These are phyloP conservation scores for Karstenula rhodostoma DNA, from an alignment of 2,329 filamentous ascomycete species.

Conservation along the genomic window DNA sequence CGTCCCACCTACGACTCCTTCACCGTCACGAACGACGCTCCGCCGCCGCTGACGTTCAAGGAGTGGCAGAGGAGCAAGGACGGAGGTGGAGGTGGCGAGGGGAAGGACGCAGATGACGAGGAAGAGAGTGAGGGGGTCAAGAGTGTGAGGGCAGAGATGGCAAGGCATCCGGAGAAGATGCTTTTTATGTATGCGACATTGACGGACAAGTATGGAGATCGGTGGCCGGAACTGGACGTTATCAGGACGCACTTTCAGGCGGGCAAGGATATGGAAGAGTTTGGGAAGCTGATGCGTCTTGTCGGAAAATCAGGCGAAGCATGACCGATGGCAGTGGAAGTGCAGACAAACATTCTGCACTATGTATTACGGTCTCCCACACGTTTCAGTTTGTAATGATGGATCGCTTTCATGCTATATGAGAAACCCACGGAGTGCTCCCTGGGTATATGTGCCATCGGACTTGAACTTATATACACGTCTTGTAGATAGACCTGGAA, in stretches of 20 bases:
- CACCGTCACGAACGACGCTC: background rate
- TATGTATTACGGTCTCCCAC: too few relatives aligned
- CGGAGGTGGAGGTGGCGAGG: background rate
- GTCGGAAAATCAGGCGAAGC: background rate
- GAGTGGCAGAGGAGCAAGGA: background rate
- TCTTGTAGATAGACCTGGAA: background rate
- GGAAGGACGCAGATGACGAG: background rate
- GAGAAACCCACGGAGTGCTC: background rate
- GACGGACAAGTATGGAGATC: background rate
- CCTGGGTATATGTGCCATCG: slow-evolving; percentile 4
- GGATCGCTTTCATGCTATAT: slow-evolving; percentile 1
- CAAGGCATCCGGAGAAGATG: background rate
- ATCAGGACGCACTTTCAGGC: background rate
- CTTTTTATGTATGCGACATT: background rate
- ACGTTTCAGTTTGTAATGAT: background rate
- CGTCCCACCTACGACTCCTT: background rate
- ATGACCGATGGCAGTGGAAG: background rate
- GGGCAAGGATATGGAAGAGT: background rate
- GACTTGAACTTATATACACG: background rate
- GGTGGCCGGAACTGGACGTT: background rate
- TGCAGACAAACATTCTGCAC: too few relatives aligned
- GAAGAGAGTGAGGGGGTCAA: background rate
- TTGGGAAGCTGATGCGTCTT: background rate
- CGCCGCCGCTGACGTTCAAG: background rate
- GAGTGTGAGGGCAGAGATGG: background rate